Percentiles rank a stretch among this genome's conserved stretches.
phyloP scores from a whole-genome alignment of 2,329 filamentous ascomycete genomes.

The Grosmannia serpens region DNA sequence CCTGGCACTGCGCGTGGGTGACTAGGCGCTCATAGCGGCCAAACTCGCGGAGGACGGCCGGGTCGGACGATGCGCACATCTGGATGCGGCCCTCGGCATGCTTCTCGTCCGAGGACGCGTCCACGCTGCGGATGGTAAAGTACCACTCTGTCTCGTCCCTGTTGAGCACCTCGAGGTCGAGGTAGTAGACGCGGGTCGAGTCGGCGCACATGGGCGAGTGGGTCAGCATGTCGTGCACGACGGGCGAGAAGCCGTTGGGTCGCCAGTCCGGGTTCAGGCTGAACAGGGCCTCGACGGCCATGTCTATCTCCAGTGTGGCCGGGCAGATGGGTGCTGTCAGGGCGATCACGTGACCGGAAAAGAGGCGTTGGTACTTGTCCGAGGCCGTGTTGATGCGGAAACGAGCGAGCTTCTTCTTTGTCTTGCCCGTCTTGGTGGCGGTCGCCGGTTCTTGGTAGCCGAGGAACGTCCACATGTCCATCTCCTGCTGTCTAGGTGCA shows the following conservation, averaged over 20 bases:
- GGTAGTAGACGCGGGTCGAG: not conserved
- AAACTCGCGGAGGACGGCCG: constrained; percentile 12
- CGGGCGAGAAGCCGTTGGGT: constrained; percentile 13
- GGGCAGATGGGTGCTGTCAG: constrained; percentile 27
- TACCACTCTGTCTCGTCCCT: not conserved
- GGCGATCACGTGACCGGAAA: constrained; percentile 27
- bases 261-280: constrained; percentile 15
- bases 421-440: not conserved
- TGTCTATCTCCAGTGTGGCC: constrained; percentile 21
- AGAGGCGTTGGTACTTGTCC: constrained; percentile 20
- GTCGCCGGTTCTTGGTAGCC: constrained; percentile 8
- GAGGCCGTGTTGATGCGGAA: constrained; percentile 30
- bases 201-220: constrained; percentile 23
- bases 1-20: constrained; percentile 17
- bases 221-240: constrained; percentile 19
- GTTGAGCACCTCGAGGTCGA: not conserved
- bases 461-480: constrained; percentile 8
- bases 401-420: constrained; percentile 10
- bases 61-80: constrained; percentile 13
- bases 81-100: constrained; percentile 17
- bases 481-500: no score
- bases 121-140: not conserved
- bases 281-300: constrained; percentile 20
- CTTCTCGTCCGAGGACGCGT: not conserved
- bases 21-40: constrained; percentile 21